Percentiles rank a stretch among this genome's conserved stretches.
Conservation (phyloP, 768 basidiomycete species). For the Suillus lakei region DNA sequence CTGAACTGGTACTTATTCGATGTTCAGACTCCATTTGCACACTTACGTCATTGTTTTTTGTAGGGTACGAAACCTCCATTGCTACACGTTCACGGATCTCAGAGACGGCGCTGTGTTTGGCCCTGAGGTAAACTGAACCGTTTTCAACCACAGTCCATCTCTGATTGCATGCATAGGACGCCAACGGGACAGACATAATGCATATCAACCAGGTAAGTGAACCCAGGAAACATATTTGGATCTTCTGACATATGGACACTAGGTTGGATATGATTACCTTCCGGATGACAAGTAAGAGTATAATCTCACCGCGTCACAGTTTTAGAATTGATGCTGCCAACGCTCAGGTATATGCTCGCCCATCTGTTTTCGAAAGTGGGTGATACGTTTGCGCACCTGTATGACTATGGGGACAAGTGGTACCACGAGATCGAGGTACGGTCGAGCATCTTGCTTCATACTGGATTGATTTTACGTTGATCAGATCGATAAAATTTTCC, state of each 20-base stretch:
- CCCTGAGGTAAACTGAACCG: conserved; percentile 27
- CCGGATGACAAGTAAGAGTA: conserved; percentile 27
- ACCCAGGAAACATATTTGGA: neutral
- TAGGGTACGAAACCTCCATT: conserved; percentile 35
- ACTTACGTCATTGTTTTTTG: conserved; percentile 8
- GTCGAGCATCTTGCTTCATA: neutral
- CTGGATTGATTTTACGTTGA: neutral
- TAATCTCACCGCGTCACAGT: neutral
- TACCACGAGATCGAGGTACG: conserved; percentile 35
- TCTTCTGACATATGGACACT: neutral
- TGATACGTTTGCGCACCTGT: conserved; percentile 35
- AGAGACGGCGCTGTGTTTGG: conserved; percentile 40
- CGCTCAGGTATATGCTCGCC: conserved; percentile 27
- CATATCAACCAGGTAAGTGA: conserved; percentile 23
- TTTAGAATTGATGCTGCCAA: neutral
- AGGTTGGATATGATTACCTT: conserved; percentile 36
- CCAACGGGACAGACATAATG: conserved; percentile 27
- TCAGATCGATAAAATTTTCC: conserved; percentile 31
- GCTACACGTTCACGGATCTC: conserved; percentile 39
- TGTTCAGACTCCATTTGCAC: conserved; percentile 3
- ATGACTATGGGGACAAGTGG: conserved; percentile 42
- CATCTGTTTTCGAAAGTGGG: conserved; percentile 37
- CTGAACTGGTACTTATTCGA: conserved; percentile 34
- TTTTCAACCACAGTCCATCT: neutral
- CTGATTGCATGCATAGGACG: conserved; percentile 17